Percentiles rank a stretch among this genome's conserved stretches.
Evolutionary conservation across 2,329 filamentous ascomycete species (phyloP).

Genomic region (Aspergillus ibericus): DNA sequence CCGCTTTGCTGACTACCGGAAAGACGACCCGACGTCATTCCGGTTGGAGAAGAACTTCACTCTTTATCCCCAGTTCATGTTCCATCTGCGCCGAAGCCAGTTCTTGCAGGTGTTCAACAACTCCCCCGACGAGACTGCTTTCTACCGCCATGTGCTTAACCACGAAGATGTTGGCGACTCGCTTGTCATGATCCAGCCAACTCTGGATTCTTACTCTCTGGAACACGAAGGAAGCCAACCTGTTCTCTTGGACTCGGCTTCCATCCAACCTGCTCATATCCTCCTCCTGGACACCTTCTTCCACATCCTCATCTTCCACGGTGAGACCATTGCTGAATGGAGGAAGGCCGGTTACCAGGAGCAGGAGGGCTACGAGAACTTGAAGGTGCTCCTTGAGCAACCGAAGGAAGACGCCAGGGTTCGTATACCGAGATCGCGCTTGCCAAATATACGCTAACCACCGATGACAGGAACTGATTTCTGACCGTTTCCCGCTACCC

Average conservation of each 20-base stretch:
- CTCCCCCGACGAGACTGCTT: slow-evolving; percentile 97
- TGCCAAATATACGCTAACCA: slow-evolving; percentile 5
- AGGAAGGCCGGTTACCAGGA: slow-evolving; percentile 97
- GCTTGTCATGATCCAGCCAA: slow-evolving; percentile 98
- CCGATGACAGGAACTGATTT: slow-evolving; percentile 77
- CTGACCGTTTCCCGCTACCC: slow-evolving; percentile 95
- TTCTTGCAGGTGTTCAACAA: slow-evolving; percentile 99
- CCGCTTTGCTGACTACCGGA: slow-evolving; percentile 94
- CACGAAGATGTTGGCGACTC: slow-evolving; percentile 97
- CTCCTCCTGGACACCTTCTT: slow-evolving; percentile 97
- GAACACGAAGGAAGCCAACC: slow-evolving; percentile 91
- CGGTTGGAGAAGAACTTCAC: slow-evolving; percentile 98
- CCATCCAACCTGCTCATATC: slow-evolving; percentile 91
- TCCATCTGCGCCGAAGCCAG: slow-evolving; percentile 93
- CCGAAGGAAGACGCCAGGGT: slow-evolving; percentile 96
- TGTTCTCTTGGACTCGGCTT: slow-evolving; percentile 93
- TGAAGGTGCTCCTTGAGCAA: slow-evolving; percentile 80
- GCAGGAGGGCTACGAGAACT: slow-evolving; percentile 97
- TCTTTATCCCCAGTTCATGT: slow-evolving; percentile 99
- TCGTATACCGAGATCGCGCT: slow-evolving; percentile 38
- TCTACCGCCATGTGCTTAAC: slow-evolving; percentile 94
- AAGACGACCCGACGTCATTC: slow-evolving; percentile 97
- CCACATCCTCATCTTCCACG: slow-evolving; percentile 98
- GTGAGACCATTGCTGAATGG: slow-evolving; percentile 97
- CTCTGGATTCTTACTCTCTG: slow-evolving; percentile 93